These are phyloP conservation scores for Cryptococcus wingfieldii DNA, from an alignment of 1,284 basidiomycete genomes.

Conservation along the genomic window DNA sequence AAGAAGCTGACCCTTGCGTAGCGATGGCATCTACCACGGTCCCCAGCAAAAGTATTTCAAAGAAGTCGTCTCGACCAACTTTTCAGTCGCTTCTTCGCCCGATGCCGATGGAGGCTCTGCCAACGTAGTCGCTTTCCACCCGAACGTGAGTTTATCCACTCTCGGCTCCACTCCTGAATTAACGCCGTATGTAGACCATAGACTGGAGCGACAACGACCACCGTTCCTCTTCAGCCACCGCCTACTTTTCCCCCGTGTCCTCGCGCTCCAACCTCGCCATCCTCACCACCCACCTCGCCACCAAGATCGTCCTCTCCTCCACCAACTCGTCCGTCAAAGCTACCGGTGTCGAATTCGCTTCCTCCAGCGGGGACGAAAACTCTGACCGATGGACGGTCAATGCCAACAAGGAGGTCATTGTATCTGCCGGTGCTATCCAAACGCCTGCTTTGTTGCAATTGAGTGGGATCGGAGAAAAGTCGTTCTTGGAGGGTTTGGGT, in stretches of 20 bases:
- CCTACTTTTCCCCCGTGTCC: constrained; percentile 50
- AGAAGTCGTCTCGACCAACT: constrained; percentile 49
- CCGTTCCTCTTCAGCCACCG: constrained; percentile 50
- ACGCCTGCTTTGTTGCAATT: constrained; percentile 50
- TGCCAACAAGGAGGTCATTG: constrained; percentile 48
- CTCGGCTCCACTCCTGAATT: neutral
- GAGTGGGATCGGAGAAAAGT: constrained; percentile 45
- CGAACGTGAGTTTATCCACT: constrained; percentile 10
- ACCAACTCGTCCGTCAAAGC: constrained; percentile 5
- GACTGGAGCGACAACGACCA: constrained; percentile 43
- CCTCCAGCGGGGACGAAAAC: constrained; percentile 8
- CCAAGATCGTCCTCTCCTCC: constrained; percentile 22
- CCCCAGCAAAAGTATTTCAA: constrained; percentile 57
- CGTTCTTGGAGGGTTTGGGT: constrained; percentile 7
- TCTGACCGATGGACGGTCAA: constrained; percentile 30
- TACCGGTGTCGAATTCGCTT: constrained; percentile 25
- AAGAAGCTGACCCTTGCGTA: neutral
- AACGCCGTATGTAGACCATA: constrained; percentile 29
- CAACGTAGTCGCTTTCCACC: constrained; percentile 56
- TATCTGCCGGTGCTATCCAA: constrained; percentile 50
- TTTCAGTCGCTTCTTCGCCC: constrained; percentile 30
- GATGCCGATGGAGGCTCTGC: constrained; percentile 59
- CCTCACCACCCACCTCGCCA: constrained; percentile 35
- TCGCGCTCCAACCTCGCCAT: constrained; percentile 46
- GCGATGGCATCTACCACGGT: constrained; percentile 55